A percentile compares a stretch with the other conserved stretches of the same genome.
Evolutionary conservation across 2,329 filamentous ascomycete genomes (phyloP).

Genomic region (Simplicillium aogashimaense): DNA sequence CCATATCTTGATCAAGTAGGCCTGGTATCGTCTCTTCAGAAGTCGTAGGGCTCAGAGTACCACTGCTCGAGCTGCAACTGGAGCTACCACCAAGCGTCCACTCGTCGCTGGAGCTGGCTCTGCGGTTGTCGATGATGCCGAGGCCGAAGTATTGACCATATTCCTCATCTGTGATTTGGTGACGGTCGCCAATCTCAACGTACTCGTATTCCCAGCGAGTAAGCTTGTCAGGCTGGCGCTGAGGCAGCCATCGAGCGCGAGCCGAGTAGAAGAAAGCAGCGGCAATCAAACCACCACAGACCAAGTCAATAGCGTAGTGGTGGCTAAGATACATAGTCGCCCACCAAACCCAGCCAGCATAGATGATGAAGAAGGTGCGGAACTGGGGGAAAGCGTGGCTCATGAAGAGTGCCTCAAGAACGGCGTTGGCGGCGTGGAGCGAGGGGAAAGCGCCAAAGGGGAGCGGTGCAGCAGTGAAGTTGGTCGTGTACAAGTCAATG

Average conservation of each 20-base stretch:
- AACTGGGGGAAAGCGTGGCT: constrained; percentile 82
- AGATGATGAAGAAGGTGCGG: constrained; percentile 68
- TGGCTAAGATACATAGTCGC: constrained; percentile 97
- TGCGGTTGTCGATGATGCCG: constrained; percentile 31
- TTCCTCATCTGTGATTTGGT: constrained; percentile 33
- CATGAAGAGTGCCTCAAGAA: constrained; percentile 86
- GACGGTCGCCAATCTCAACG: constrained; percentile 67
- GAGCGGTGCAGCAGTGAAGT: constrained; percentile 80
- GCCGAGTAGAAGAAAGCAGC: constrained; percentile 74
- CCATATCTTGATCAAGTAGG: constrained; percentile 24
- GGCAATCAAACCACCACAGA: constrained; percentile 72
- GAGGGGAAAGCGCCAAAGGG: constrained; percentile 95
- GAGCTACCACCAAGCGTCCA: constrained; percentile 86
- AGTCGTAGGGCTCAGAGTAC: constrained; percentile 38
- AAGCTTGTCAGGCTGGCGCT: constrained; percentile 72
- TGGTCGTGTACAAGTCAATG: constrained; percentile 85
- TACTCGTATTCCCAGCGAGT: constrained; percentile 96
- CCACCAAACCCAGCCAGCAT: constrained; percentile 95
- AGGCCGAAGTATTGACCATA: constrained; percentile 36
- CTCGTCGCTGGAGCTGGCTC: constrained; percentile 60
- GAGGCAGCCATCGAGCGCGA: constrained; percentile 71
- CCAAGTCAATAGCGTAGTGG: constrained; percentile 91
- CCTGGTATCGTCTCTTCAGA: constrained; percentile 30
- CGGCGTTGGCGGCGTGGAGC: constrained; percentile 81
- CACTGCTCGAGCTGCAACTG: constrained; percentile 41